Evolutionary conservation across 164 flowering plant genomes (phyloP), one percentile per base, ranked within the genome.

Genomic region (Vitis rupestris): DNA sequence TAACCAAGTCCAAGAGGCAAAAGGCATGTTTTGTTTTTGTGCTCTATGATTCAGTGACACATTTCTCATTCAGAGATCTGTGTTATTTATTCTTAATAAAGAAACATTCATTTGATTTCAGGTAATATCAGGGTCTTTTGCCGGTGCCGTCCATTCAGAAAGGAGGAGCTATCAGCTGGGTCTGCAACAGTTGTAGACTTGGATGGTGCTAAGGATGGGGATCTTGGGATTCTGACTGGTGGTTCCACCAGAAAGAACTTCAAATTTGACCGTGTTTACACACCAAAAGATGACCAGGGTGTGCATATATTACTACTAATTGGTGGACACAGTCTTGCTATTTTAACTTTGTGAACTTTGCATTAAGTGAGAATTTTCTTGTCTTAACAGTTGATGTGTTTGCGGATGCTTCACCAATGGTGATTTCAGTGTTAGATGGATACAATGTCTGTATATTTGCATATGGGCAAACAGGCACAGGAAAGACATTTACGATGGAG

Each of bases 381-480:
- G 19, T 51, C 51, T 64, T 29, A 58, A 71, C 88, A 91, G 98
- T 77, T 82, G 90, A 87, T 67, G 95, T 93, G 30, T 93, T 87
- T 82, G 87, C 78, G 81, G 97, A 93, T 83, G 91, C 98, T 66
- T 88, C 92, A 10, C 91, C 95, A 8, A 50, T 93, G 90, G 98
- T 86, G 57, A 78, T 76, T 30, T 93, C 98, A 11, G 97, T 93
- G 17, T 79, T 93, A 63, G 97, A 93, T 75, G 98, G 98, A 31
- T 93, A 89, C 87, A 93, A 93, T 72, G 98, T 93, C 8, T 93
- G 98, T 59, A 93, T 93, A 59, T 93, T 93, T 82, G 98, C 98
- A 9, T 93, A 89, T 74, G 98, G 98, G 57, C 98, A 91, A 79
- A 93, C 98, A 13, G 98, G 98, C 55, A 91, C 98, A 3, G 98